Evolutionary conservation across 1,284 basidiomycete genomes (phyloP), one percentile per base, ranked within the genome.

Genomic region (Ganoderma sinense): DNA sequence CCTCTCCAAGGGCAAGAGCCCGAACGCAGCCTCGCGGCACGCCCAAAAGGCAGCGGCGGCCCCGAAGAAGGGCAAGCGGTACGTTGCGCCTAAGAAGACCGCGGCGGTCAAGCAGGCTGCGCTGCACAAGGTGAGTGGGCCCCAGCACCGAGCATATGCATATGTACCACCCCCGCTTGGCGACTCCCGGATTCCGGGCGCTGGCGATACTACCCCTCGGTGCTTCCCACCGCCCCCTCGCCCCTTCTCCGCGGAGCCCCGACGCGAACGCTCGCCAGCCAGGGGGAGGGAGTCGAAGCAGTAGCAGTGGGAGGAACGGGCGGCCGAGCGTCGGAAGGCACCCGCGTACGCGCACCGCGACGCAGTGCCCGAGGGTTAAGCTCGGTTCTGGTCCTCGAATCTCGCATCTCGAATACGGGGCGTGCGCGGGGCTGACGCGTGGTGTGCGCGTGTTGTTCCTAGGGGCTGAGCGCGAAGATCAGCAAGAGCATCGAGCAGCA

Each of bases 401-500:
- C 45, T 48, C 45, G 45, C 13, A 48, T 48, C 45, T 53, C 23
- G 48, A 53, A 51, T 14, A 36, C 8, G 62, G 18, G 53, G 14
- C 53, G 7, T 7, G 29, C 62, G 62, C 36, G 45, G 33, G 56
- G 61, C 61, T 67, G 41, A 67, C 51, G 66, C 59, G 59, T 61
- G 59, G 39, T 61, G 36, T 41, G 39, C 40, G 59, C 39, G 59
- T 61, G 39, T 36, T 60, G 48, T 53, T 58, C 20, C 31, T 66
- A 97, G 96, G 84, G 88, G 75, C 84, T 97, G 71, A 93, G 92
- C 71, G 91, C 94, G 67, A 96, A 95, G 82, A 96, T 97, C 79
- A 95, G 94, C 80, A 90, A 89, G 79, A 94, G 92, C 40, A 96
- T 97, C 76, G 96, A 97, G 81, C 86, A 88, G 69, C 95, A 97